Evolutionary conservation across 192 early-diverging fungal genomes (phyloP).

Genomic region (Geosiphon pyriformis): DNA sequence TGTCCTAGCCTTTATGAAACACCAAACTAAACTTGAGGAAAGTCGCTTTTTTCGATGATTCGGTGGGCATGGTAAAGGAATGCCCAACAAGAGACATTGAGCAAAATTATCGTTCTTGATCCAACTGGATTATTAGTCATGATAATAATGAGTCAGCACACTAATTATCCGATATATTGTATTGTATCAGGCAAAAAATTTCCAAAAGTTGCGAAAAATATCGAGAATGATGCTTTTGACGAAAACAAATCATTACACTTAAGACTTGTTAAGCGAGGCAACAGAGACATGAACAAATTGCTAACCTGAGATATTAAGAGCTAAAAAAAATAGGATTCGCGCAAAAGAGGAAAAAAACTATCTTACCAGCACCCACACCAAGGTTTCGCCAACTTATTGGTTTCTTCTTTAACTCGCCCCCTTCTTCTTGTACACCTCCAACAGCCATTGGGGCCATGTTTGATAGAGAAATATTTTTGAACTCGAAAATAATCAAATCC

Average conservation of each 20-base stretch:
- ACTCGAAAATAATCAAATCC: no score
- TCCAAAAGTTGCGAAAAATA: no score
- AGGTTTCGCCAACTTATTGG: conserved; percentile 81
- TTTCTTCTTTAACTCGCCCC: conserved; percentile 64
- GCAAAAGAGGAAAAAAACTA: not conserved
- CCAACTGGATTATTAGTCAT: no score
- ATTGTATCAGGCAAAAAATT: no score
- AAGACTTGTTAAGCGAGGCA: not conserved
- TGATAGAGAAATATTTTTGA: no score
- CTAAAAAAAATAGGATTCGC: not conserved
- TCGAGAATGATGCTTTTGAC: no score
- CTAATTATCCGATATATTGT: no score
- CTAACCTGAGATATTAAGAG: not conserved
- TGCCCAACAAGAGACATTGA: no score
- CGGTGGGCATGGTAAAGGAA: no score
- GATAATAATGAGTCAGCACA: no score
- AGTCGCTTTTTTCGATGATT: not conserved
- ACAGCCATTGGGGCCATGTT: conserved; percentile 9
- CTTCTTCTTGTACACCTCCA: not conserved
- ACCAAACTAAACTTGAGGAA: not conserved
- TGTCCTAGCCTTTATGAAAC: not conserved
- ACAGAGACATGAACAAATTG: not conserved
- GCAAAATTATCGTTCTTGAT: no score
- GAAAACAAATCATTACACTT: no score
- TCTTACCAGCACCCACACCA: conserved; percentile 74